Evolutionary conservation across 768 basidiomycete genomes (phyloP), one percentile per base, ranked within the genome.

Genomic region (Clitopilus passeckerianus): DNA sequence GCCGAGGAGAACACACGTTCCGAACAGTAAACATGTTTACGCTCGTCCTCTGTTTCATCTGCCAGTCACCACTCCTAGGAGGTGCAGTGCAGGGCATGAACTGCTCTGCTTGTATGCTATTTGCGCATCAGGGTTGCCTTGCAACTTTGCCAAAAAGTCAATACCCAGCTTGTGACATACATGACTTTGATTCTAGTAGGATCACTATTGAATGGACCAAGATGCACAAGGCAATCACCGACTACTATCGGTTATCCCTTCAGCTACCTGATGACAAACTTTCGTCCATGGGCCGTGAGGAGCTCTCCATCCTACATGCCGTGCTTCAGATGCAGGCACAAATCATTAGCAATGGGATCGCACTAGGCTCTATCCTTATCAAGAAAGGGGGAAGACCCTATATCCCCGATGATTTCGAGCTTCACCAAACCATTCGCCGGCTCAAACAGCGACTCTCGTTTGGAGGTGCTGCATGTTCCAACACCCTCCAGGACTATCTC

Each of bases 21-120:
- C 70, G 72, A 41, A 65, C 72, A 8, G 80, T 85, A 60, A 92
- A 88, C 64, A 69, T 90, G 44, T 93, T 93, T 72, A 88, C 85
- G 23, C 70, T 93, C 7, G 82, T 82, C n/a, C 77, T 88, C 8
- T 95, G 92, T 67, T 78, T 81, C 60, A 67, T 79, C 4, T 95
- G 92, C 68, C 76, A 71, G 18, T 70, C 78, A 44, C 92, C 92
- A 1, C 76, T 93, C 10, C 93, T 91, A 91, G 92, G 91, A 2
- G 77, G 73, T 53, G 70, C 76, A 14, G 71, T 71, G 34, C 91
- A 93, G 69, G 89, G 83, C 2, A 65, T 87, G 20, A 82, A 80
- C 54, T 95, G 92, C 67, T 67, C 68, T 23, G 71, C 74, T 1
- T 95, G 92, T 71, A 77, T 77, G 34, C 74, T 80, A 20, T 85